These are phyloP conservation scores for Durusdinium trenchii DNA, from an alignment of 73 alveolate species.

Conservation along the genomic window DNA sequence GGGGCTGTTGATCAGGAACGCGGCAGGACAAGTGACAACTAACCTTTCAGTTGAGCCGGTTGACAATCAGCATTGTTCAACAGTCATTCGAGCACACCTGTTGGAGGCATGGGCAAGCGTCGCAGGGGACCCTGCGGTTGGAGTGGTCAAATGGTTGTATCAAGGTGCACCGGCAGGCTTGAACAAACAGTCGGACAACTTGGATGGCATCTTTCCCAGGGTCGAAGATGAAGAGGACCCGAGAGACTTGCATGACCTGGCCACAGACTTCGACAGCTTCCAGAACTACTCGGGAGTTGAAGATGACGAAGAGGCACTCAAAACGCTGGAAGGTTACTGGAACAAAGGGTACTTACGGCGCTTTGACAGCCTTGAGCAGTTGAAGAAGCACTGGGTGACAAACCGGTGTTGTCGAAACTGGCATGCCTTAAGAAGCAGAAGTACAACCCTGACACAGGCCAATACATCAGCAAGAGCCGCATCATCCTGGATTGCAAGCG, in stretches of 20 bases:
- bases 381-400: not conserved
- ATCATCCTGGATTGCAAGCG: conserved; percentile 10
- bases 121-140: not conserved
- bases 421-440: not conserved
- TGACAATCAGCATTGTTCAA: not conserved
- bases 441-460: not conserved
- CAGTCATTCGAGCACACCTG: not conserved
- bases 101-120: not conserved
- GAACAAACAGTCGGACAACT: not conserved
- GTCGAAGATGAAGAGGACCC: not conserved
- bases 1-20: not conserved
- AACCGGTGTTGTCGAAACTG: not conserved
- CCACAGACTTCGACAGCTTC: not conserved
- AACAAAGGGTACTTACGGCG: not conserved
- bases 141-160: not conserved
- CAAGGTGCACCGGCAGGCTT: conserved; percentile 27
- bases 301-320: not conserved
- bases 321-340: not conserved
- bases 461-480: not conserved
- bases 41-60: too few relatives aligned
- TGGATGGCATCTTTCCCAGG: not conserved
- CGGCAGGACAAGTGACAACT: too few relatives aligned
- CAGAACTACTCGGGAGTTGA: not conserved
- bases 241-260: too few relatives aligned
- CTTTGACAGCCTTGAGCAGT: not conserved